These are phyloP conservation scores for Periconia sp. DNA, from an alignment of 2,329 filamentous ascomycete genomes.

Conservation along the genomic window DNA sequence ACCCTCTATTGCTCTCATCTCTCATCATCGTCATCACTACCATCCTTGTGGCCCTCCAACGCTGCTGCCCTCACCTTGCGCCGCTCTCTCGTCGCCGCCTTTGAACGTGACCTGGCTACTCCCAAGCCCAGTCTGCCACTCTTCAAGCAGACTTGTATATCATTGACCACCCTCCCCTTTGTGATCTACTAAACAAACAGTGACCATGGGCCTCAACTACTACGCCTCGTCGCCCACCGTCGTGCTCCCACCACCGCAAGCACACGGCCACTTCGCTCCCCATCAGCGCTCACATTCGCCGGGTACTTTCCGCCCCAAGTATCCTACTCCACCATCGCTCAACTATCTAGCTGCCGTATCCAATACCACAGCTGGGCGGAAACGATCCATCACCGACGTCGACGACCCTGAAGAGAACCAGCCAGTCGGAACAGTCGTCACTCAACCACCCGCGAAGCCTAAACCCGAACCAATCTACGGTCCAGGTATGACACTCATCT, in stretches of 20 bases:
- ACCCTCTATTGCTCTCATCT: conserved; percentile 16
- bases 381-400: conserved; percentile 78
- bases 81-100: conserved; percentile 30
- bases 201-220: conserved; percentile 53
- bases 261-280: conserved; percentile 43
- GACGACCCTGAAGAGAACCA: conserved; percentile 70
- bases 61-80: conserved; percentile 20
- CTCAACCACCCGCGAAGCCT: conserved; percentile 58
- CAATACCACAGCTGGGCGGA: conserved; percentile 65
- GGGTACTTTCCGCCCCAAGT: conserved; percentile 46
- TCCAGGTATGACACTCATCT: conserved; percentile 75
- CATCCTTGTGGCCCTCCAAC: conserved; percentile 19
- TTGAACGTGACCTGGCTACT: conserved; percentile 26
- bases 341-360: conserved; percentile 50
- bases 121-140: conserved; percentile 36
- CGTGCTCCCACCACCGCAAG: conserved; percentile 51
- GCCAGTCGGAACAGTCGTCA: conserved; percentile 56
- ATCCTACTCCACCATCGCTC: conserved; percentile 50
- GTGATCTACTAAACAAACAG: conserved; percentile 49
- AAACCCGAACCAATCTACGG: conserved; percentile 73
- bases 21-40: conserved; percentile 9
- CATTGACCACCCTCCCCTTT: conserved; percentile 30
- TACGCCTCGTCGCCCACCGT: conserved; percentile 55
- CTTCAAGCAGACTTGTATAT: conserved; percentile 40
- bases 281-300: conserved; percentile 42